Evolutionary conservation across 306 rosid genomes (phyloP).

Genomic region (Cyamopsis tetragonoloba): DNA sequence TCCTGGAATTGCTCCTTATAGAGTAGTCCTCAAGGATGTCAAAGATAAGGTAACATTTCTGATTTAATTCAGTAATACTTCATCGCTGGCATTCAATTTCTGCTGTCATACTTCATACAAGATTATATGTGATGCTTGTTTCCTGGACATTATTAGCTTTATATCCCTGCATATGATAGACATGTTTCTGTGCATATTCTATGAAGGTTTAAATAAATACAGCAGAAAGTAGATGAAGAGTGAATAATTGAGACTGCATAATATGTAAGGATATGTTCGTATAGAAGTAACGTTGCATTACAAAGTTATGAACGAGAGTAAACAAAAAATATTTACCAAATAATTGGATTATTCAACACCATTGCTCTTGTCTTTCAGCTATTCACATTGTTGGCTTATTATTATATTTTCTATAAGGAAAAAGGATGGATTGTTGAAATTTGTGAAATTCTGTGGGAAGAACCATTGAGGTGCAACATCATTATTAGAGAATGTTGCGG

Average conservation of each 20-base stretch:
- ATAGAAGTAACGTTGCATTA: not conserved
- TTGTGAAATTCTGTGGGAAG: not conserved
- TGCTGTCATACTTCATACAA: slow-evolving; percentile 1
- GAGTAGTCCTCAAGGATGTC: slow-evolving; percentile 66
- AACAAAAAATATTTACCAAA: not conserved
- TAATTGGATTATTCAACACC: not conserved
- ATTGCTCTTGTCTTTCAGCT: not conserved
- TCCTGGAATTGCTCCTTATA: slow-evolving; percentile 74
- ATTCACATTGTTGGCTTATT: not conserved
- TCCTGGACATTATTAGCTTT: not conserved
- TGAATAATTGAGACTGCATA: not conserved
- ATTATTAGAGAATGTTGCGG: not conserved
- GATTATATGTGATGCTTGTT: not conserved
- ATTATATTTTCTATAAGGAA: not conserved
- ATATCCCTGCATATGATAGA: not conserved
- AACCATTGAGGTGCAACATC: not conserved
- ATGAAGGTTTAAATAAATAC: not conserved
- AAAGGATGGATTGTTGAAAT: not conserved
- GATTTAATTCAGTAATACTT: slow-evolving; percentile 9
- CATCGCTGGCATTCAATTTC: slow-evolving; percentile 7
- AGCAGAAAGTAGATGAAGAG: not conserved
- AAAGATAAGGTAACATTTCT: slow-evolving; percentile 66
- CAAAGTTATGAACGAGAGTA: not conserved
- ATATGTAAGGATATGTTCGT: not conserved
- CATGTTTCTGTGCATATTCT: not conserved